Conservation (phyloP, 1,284 basidiomycete genomes). For the Ustilago crameri region DNA sequence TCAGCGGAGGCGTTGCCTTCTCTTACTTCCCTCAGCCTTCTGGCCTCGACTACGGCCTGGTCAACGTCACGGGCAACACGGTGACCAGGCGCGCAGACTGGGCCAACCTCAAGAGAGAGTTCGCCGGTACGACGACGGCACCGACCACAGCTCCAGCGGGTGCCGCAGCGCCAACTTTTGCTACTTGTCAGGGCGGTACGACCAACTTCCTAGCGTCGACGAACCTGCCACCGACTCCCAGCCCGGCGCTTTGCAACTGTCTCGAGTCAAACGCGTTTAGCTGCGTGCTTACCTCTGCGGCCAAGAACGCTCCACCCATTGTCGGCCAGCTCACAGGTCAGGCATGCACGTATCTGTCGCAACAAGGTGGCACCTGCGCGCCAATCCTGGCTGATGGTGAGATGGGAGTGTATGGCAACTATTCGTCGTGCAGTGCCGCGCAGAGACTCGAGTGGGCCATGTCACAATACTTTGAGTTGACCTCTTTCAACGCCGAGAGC, state of each 20-base stretch:
- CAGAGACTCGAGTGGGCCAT: conserved; percentile 76
- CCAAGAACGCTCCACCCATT: conserved; percentile 75
- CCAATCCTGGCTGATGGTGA: conserved; percentile 79
- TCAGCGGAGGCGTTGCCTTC: conserved; percentile 90
- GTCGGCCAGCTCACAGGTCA: conserved; percentile 78
- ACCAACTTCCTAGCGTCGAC: conserved; percentile 76
- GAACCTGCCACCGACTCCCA: conserved; percentile 83
- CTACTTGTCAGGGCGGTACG: conserved; percentile 76
- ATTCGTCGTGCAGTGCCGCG: conserved; percentile 81
- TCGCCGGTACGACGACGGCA: conserved; percentile 74
- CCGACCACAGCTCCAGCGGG: conserved; percentile 75
- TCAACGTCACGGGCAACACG: conserved; percentile 76
- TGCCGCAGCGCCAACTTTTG: conserved; percentile 73
- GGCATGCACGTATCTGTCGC: conserved; percentile 78
- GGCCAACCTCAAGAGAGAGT: conserved; percentile 75
- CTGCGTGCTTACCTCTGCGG: conserved; percentile 78
- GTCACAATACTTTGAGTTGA: conserved; percentile 79
- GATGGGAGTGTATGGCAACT: conserved; percentile 79
- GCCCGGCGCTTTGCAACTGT: conserved; percentile 81
- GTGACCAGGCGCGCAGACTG: conserved; percentile 79
- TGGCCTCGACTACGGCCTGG: conserved; percentile 82
- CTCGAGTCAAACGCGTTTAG: conserved; percentile 75
- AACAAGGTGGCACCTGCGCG: conserved; percentile 72
- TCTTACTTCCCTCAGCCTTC: conserved; percentile 70
- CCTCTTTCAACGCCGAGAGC: conserved; percentile 73